These are phyloP conservation scores for Phaeotremella skinneri DNA, from an alignment of 768 basidiomycete species.

Conservation along the genomic window DNA sequence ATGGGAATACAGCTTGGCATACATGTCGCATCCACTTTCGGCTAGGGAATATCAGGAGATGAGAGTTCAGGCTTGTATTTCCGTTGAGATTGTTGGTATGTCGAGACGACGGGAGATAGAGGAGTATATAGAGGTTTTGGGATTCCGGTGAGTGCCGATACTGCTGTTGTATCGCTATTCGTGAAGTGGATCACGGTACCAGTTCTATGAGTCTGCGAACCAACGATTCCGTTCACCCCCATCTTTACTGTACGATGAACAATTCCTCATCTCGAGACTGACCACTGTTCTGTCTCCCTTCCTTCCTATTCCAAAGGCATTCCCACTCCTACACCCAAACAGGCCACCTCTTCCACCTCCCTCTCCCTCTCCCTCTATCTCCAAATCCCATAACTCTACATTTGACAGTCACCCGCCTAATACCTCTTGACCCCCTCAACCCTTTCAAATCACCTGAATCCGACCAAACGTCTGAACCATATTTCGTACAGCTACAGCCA, in stretches of 20 bases:
- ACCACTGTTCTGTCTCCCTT: neutral
- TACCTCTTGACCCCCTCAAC: conserved; percentile 7
- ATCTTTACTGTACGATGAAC: too few relatives aligned
- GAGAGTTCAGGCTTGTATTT: conserved; percentile 27
- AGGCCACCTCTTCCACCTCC: conserved; percentile 31
- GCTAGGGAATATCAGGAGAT: conserved; percentile 34
- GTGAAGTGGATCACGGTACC: too few relatives aligned
- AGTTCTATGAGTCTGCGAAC: too few relatives aligned
- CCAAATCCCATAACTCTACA: conserved; percentile 19
- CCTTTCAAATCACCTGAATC: neutral
- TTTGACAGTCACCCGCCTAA: conserved; percentile 22
- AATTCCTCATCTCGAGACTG: too few relatives aligned
- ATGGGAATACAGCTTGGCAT: conserved; percentile 24
- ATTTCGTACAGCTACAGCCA: conserved; percentile 26
- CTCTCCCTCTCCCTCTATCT: conserved; percentile 7
- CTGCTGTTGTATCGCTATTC: too few relatives aligned
- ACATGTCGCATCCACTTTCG: conserved; percentile 25
- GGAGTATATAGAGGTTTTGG: conserved; percentile 28
- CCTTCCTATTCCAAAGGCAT: conserved; percentile 12
- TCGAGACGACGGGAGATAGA: conserved; percentile 15
- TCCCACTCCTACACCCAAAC: conserved; percentile 27
- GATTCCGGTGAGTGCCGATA: conserved; percentile 32
- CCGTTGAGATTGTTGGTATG: conserved; percentile 21
- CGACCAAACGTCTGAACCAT: neutral
- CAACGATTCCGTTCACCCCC: too few relatives aligned